Conservation (phyloP, 306 rosid genomes). For the Luffa aegyptiaca region DNA sequence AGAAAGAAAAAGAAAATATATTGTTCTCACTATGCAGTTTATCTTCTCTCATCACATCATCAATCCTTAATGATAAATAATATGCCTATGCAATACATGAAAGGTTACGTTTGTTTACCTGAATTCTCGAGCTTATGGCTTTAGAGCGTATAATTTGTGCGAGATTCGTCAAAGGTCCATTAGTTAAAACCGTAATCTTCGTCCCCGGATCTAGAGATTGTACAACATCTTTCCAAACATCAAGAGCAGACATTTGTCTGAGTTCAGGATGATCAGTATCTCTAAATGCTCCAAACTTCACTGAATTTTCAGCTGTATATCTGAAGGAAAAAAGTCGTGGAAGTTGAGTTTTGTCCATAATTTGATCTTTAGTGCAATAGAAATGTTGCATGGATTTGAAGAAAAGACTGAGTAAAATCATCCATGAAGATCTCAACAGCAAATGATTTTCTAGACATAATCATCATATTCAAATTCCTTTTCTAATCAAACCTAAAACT, state of each 20-base stretch:
- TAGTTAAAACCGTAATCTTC: slow-evolving; percentile 68
- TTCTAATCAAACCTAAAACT: neutral
- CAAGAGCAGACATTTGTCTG: slow-evolving; percentile 59
- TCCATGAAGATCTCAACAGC: neutral
- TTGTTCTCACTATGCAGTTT: neutral
- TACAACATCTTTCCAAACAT: slow-evolving; percentile 59
- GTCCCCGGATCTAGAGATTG: slow-evolving; percentile 33
- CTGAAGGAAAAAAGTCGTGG: slow-evolving; percentile 20
- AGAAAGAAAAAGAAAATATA: neutral
- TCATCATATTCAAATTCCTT: neutral
- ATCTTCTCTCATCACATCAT: neutral
- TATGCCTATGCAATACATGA: neutral
- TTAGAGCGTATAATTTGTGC: slow-evolving; percentile 42
- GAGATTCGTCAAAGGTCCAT: slow-evolving; percentile 89
- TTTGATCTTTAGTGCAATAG: neutral
- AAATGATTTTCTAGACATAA: neutral
- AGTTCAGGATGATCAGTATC: slow-evolving; percentile 66
- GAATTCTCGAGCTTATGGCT: slow-evolving; percentile 39
- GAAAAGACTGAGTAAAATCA: neutral
- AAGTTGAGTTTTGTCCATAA: neutral
- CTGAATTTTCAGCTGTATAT: slow-evolving; percentile 64
- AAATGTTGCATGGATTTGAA: neutral
- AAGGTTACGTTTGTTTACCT: slow-evolving; percentile 24
- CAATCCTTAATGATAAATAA: neutral
- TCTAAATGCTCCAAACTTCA: slow-evolving; percentile 53